Evolutionary conservation across 78 protist species (phyloP).

Genomic region (Dictyostelium firmibasis): DNA sequence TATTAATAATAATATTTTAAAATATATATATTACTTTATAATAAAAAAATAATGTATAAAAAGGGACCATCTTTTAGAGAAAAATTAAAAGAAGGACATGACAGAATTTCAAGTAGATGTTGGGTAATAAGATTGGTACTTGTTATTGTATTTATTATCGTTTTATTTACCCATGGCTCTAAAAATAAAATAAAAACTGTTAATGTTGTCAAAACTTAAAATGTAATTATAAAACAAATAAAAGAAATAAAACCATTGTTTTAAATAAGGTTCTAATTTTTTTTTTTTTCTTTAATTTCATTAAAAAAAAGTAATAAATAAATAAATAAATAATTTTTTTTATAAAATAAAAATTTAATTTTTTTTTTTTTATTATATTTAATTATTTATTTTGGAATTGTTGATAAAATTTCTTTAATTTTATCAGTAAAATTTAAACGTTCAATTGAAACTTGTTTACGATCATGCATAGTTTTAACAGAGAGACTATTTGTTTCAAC

Average conservation of each 20-base stretch:
- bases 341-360: no score
- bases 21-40: background rate
- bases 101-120: background rate
- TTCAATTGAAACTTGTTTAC: conserved; percentile 23
- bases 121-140: background rate
- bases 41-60: background rate
- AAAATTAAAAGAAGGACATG: background rate
- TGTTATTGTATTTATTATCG: background rate
- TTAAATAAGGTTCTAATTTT: no score
- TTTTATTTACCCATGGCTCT: background rate
- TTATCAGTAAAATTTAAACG: conserved; percentile 27
- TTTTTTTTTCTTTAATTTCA: no score
- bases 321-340: no score
- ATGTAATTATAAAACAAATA: background rate
- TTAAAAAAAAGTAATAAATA: no score
- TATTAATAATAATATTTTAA: no score
- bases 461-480: conserved; percentile 66
- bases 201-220: background rate
- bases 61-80: background rate
- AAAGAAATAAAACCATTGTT: background rate
- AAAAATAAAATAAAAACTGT: background rate
- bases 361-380: background rate
- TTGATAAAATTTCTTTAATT: conserved; percentile 38
- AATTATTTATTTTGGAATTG: background rate
- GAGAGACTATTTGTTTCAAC: conserved; percentile 63